phyloP scores from a whole-genome alignment of 306 rosid species.

The Malus sylvestris region DNA sequence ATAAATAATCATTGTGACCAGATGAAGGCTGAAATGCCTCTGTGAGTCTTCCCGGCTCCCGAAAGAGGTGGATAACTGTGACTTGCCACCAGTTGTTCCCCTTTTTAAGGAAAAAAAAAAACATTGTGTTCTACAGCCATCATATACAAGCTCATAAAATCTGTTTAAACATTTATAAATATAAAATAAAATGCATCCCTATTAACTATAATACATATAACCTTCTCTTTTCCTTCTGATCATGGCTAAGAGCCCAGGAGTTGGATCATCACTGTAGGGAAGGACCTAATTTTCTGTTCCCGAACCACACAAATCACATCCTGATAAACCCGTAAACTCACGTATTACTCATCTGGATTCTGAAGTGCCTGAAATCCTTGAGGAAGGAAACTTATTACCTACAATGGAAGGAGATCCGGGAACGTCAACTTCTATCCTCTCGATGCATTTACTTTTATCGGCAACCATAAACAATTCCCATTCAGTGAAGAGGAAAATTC shows the following conservation, averaged over 20 bases:
- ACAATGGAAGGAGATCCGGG: conserved; percentile 31
- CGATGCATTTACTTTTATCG: conserved; percentile 14
- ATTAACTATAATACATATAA: neutral
- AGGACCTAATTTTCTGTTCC: conserved; percentile 27
- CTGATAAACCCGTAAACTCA: conserved; percentile 18
- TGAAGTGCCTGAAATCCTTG: conserved; percentile 16
- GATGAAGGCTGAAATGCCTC: too few species aligned
- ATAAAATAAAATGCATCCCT: too few species aligned
- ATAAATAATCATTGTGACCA: neutral
- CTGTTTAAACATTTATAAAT: neutral
- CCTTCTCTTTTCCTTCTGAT: neutral
- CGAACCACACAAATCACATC: conserved; percentile 14
- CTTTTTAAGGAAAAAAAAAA: too few species aligned
- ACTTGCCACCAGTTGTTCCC: too few species aligned
- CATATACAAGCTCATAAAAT: conserved; percentile 26
- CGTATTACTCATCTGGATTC: conserved; percentile 17
- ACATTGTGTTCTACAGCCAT: conserved; percentile 12
- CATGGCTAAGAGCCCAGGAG: conserved; percentile 3
- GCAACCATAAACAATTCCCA: conserved; percentile 30
- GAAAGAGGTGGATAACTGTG: too few species aligned
- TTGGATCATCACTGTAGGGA: conserved; percentile 31
- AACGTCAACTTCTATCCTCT: conserved; percentile 23
- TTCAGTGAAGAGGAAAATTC: conserved; percentile 25
- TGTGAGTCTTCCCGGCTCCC: too few species aligned
- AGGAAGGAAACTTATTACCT: conserved; percentile 20